phyloP scores from a whole-genome alignment of 1,139 yeast genomes.

The Geotrichum histeridarum region DNA sequence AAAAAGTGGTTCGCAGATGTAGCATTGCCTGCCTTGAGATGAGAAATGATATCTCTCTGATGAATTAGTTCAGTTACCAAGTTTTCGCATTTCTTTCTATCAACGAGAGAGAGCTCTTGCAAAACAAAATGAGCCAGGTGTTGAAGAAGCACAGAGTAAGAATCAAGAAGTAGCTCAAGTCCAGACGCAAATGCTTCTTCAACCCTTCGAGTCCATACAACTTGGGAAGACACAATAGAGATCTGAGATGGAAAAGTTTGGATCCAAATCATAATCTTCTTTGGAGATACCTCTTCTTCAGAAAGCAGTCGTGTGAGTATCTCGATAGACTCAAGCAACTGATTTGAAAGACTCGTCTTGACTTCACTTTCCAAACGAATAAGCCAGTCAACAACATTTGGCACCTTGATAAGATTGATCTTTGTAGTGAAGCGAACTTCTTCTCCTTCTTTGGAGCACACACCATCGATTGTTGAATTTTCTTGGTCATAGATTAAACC shows the following conservation, averaged over 20 bases:
- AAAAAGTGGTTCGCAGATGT: conserved; percentile 29
- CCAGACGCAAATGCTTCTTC: conserved; percentile 35
- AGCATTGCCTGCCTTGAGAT: conserved; percentile 29
- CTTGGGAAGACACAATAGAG: conserved; percentile 52
- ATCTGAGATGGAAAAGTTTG: conserved; percentile 54
- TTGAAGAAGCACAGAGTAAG: conserved; percentile 27
- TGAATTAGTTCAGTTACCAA: conserved; percentile 65
- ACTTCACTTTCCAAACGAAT: conserved; percentile 52
- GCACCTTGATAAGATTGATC: conserved; percentile 44
- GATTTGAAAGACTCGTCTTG: conserved; percentile 41
- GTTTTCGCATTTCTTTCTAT: conserved; percentile 51
- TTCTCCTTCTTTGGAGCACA: conserved; percentile 66
- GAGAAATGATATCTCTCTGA: conserved; percentile 45
- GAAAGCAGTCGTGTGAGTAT: conserved; percentile 24
- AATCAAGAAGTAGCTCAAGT: conserved; percentile 19
- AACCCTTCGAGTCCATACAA: conserved; percentile 48
- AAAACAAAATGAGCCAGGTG: conserved; percentile 36
- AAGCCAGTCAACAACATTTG: conserved; percentile 62
- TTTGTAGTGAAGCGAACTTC: conserved; percentile 43
- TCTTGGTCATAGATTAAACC: conserved; percentile 43
- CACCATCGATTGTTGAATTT: conserved; percentile 42
- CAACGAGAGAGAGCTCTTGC: conserved; percentile 34
- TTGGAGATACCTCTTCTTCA: conserved; percentile 17
- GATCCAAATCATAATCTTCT: conserved; percentile 36
- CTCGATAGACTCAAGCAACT: conserved; percentile 35